Percentiles rank a stretch among this genome's conserved stretches.
Evolutionary conservation across 1,284 basidiomycete genomes (phyloP).

Genomic region (Ustanciosporium gigantosporum): DNA sequence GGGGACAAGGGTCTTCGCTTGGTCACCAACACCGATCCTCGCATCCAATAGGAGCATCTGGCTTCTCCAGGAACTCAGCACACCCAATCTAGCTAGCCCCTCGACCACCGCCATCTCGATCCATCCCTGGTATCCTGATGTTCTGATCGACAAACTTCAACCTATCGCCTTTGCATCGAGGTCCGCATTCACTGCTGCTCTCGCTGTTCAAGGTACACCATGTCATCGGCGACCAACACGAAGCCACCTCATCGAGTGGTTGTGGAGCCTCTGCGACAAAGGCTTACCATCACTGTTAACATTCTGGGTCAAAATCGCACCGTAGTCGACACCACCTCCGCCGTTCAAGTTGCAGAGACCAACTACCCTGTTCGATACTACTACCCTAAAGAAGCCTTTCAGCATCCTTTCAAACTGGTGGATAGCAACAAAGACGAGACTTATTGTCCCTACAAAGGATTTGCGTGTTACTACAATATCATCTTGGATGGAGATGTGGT

Average conservation of each 20-base stretch:
- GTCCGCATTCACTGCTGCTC: too few relatives aligned
- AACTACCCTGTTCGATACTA: conserved; percentile 32
- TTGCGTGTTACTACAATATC: conserved; percentile 24
- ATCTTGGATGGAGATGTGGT: conserved; percentile 10
- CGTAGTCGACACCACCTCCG: conserved; percentile 18
- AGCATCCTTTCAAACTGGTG: conserved; percentile 17
- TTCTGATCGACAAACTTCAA: too few relatives aligned
- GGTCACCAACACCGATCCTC: too few relatives aligned
- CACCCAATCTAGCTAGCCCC: too few relatives aligned
- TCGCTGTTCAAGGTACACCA: too few relatives aligned
- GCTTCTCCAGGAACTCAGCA: too few relatives aligned
- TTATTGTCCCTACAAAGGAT: conserved; percentile 40
- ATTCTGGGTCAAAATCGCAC: conserved; percentile 16
- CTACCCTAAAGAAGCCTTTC: conserved; percentile 25
- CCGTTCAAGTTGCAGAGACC: conserved; percentile 28
- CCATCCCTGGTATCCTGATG: too few relatives aligned
- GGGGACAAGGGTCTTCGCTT: too few relatives aligned
- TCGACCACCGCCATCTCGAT: too few relatives aligned
- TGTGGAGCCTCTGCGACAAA: conserved; percentile 9
- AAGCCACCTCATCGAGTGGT: conserved; percentile 27
- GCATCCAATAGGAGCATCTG: too few relatives aligned
- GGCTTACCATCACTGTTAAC: conserved; percentile 19
- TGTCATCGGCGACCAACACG: conserved; percentile 1
- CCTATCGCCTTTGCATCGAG: too few relatives aligned
- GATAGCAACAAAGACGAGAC: conserved; percentile 17